Conservation (phyloP, 2,329 filamentous ascomycete genomes). For the Fusarium palustre region DNA sequence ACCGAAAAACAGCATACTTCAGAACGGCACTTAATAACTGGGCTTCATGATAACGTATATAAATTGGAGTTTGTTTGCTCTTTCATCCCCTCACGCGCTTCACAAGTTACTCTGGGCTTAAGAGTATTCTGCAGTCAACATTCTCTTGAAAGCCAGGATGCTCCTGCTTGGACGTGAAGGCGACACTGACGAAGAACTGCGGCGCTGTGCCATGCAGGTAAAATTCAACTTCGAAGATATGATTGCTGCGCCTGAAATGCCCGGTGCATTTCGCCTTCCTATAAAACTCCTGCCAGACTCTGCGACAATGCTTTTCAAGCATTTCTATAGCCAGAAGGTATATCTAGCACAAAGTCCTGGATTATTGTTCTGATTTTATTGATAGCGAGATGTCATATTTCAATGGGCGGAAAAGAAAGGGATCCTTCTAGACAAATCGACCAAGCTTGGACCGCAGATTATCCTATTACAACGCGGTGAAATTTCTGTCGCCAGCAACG, state of each 20-base stretch:
- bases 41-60: conserved; percentile 1
- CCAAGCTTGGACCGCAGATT: conserved; percentile 10
- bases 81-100: neutral
- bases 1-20: neutral
- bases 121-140: neutral
- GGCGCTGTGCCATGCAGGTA: neutral
- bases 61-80: neutral
- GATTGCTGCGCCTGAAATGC: conserved; percentile 7
- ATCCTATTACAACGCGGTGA: conserved; percentile 4
- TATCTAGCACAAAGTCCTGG: neutral
- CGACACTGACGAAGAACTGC: neutral
- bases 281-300: neutral
- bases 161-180: conserved; percentile 5
- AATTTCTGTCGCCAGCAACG: conserved; percentile 1
- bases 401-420: conserved; percentile 5
- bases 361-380: conserved; percentile 5
- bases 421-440: neutral
- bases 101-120: neutral
- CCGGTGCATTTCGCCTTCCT: conserved; percentile 5
- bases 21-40: neutral
- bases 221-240: conserved; percentile 7
- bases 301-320: conserved; percentile 11
- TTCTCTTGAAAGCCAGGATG: neutral
- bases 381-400: conserved; percentile 6
- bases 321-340: conserved; percentile 4